Evolutionary conservation across 371 early-diverging fungal genomes (phyloP), one percentile per base, ranked within the genome.

Genomic region (Saksenaea vasiformis): DNA sequence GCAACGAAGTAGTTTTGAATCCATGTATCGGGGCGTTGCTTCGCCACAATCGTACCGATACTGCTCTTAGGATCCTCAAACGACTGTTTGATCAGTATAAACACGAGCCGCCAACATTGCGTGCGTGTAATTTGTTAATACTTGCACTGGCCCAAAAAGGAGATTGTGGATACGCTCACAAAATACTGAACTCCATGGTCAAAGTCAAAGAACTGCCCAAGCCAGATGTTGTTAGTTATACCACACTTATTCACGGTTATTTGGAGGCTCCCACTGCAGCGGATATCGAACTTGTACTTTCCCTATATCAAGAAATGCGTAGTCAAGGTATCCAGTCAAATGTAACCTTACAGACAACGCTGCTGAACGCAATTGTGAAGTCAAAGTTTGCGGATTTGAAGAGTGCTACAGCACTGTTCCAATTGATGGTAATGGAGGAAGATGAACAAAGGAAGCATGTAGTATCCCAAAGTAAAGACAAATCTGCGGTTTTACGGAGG

Each of bases 211-310:
- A 24, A 44, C 64, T 77, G 64, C 82, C 82, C 47, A 39, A 62
- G 13, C 79, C 82, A 14, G 79, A 82, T 62, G 62, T 77, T 34
- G 67, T 79, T 51, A 75, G 69, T 11, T 82, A 68, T 27, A 77
- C 82, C 2, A 73, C 76, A 0, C 47, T 78, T 4, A 77, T 82
- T 10, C 75, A 82, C 54, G 76, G 72, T 10, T 68, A 76, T 58
- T 51, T 77, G 1, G 47, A 63, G 22, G 35, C 65, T 0, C 51
- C 64, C 0, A 41, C 63, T 1, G 24, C 55, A 7, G 37, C 58
- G 5, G 60, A 72, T 43, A 9, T 72, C 15, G 55, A 63, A 8
- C 36, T 60, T 17, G 37, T 74, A 1, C n/a, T 55, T 15, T 37
- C 43, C 1, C 58, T 78, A 9, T 78, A 78, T 28, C 60, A 62